phyloP scores from a whole-genome alignment of 371 early-diverging fungal genomes.

The Fennellomyces sp. region DNA sequence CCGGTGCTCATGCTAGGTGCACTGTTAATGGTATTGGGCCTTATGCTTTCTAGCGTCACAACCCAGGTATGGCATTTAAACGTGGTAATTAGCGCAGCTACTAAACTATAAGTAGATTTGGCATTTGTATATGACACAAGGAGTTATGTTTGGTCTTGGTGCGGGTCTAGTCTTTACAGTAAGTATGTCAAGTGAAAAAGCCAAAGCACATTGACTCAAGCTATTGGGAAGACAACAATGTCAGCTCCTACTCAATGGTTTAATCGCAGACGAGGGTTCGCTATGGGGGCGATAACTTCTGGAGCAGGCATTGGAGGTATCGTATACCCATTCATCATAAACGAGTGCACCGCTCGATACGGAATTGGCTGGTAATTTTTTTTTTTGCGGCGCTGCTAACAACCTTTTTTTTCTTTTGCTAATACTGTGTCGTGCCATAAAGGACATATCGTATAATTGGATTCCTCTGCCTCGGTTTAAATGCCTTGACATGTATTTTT shows the following conservation, averaged over 20 bases:
- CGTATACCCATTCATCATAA: conserved; percentile 67
- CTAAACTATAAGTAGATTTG: conserved; percentile 33
- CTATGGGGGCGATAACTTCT: conserved; percentile 66
- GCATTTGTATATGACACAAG: conserved; percentile 75
- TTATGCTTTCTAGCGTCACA: conserved; percentile 39
- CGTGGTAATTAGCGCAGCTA: not conserved
- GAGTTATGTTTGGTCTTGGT: conserved; percentile 68
- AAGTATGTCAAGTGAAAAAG: not conserved
- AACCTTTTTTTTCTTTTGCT: no score
- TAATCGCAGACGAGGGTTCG: conserved; percentile 67
- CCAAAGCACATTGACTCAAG: not conserved
- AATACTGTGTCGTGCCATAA: no score
- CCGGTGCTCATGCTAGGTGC: conserved; percentile 25
- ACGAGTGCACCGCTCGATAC: conserved; percentile 49
- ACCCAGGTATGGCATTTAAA: conserved; percentile 14
- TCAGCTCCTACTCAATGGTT: conserved; percentile 75
- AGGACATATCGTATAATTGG: no score
- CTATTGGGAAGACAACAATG: conserved; percentile 23
- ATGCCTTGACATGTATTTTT: conserved; percentile 14
- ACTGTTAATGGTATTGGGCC: conserved; percentile 22
- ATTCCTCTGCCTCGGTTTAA: no score
- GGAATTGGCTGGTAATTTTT: conserved; percentile 58
- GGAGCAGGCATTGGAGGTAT: conserved; percentile 85
- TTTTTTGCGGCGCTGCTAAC: no score
- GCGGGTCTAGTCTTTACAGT: conserved; percentile 49